Evolutionary conservation across 371 early-diverging fungal species (phyloP), one percentile per base, ranked within the genome.

Genomic region (Mortierella sp.): DNA sequence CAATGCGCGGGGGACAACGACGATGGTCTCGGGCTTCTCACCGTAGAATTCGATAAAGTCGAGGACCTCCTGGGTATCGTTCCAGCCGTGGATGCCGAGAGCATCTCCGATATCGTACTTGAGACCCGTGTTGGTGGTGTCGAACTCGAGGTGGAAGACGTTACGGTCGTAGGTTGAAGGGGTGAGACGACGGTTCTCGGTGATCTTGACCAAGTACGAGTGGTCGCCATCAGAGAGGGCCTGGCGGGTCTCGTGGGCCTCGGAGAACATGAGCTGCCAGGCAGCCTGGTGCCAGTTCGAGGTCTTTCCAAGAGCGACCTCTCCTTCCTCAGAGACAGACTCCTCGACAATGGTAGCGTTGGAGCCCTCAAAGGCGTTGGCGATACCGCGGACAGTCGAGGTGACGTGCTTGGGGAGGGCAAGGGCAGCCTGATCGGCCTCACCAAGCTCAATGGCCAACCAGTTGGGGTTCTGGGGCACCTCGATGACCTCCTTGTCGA

Each of bases 121-220:
- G 80, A 98, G 89, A 55, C 92, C 95, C 12, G 96, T 93, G 68
- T 90, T 90, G 55, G 91, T 90, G 44, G 95, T 96, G 79, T 97
- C 98, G 78, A 98, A 95, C 89, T 98, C 98, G 68, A 98, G 91
- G 89, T 98, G 98, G 95, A 98, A 97, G 18, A 98, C 96, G 84
- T 97, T 96, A 81, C 98, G 96, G 80, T 97, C 97, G 88, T 98
- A 98, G 38, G 89, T 82, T 6, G 88, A 86, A 4, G 98, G 97
- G 3, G 98, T 98, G 83, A 98, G 89, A 32, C 97, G 95, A 63
- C 91, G 89, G 90, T 95, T 94, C 76, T 95, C 95, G 24, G 93
- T 90, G 32, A 97, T 93, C 82, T 88, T 91, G 76, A 97, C 92
- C 18, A 91, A 80, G 83, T 90, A 95, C 5, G 93, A 92, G 48